A percentile compares a stretch with the other conserved stretches of the same genome.
Conservation (phyloP, 1,284 basidiomycete species). For the Coniferiporia sulphurascens region DNA sequence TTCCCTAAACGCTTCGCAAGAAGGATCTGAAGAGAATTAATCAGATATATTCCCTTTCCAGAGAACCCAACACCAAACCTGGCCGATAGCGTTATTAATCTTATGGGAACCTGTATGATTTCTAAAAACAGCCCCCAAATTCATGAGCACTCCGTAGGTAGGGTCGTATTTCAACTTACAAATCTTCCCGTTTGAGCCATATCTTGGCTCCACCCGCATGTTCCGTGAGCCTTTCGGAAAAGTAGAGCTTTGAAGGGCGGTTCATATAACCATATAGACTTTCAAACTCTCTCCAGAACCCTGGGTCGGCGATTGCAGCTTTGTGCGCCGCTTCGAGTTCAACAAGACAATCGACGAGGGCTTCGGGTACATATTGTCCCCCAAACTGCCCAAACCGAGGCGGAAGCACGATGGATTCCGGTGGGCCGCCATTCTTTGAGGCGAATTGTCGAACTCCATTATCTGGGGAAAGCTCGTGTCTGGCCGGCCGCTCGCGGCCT, state of each 20-base stretch:
- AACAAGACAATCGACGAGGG: constrained; percentile 83
- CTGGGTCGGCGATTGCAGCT: constrained; percentile 80
- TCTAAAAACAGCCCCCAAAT: constrained; percentile 31
- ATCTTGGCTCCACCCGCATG: constrained; percentile 81
- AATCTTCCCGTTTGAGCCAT: constrained; percentile 97
- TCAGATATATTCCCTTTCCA: constrained; percentile 19
- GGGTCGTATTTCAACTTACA: constrained; percentile 45
- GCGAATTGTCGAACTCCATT: constrained; percentile 28
- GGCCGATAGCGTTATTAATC: constrained; percentile 94
- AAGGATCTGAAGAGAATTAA: constrained; percentile 58
- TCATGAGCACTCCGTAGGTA: constrained; percentile 14
- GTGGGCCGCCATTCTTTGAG: constrained; percentile 27
- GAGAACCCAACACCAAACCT: constrained; percentile 38
- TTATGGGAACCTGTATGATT: constrained; percentile 98
- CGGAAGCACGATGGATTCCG: constrained; percentile 54
- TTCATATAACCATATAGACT: constrained; percentile 87
- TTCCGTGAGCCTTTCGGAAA: constrained; percentile 64
- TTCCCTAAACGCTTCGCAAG: constrained; percentile 92
- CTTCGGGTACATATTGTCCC: constrained; percentile 96
- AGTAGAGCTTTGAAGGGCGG: constrained; percentile 66
- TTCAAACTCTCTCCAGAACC: constrained; percentile 92
- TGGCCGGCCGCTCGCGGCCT: constrained; percentile 27
- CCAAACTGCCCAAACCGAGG: constrained; percentile 93
- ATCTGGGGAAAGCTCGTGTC: constrained; percentile 21
- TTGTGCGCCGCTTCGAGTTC: constrained; percentile 93